phyloP scores from a whole-genome alignment of 805 yeast genomes.

The Yarrowia porcina region DNA sequence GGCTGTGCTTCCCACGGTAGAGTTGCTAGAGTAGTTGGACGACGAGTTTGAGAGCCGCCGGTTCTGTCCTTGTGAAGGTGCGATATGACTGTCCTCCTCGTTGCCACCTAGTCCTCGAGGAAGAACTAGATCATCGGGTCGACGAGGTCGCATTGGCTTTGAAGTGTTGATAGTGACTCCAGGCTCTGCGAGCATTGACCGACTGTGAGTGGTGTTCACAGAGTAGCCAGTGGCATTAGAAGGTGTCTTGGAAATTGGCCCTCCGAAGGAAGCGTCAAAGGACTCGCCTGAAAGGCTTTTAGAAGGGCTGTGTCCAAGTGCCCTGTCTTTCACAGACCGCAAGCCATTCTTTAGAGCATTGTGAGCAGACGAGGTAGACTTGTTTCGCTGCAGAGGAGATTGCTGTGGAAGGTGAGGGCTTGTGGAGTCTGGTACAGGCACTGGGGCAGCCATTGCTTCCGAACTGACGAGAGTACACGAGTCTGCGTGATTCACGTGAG shows the following conservation, averaged over 20 bases:
- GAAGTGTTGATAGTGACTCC: constrained; percentile 1
- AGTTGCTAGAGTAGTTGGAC: constrained; percentile 18
- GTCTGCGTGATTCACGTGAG: neutral
- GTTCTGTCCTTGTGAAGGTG: neutral
- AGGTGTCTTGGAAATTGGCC: neutral
- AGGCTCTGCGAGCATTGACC: neutral
- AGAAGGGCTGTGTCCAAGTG: neutral
- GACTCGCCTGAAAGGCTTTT: constrained; percentile 9
- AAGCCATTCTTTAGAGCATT: neutral
- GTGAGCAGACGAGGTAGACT: neutral
- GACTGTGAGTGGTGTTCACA: constrained; percentile 1
- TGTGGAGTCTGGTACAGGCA: neutral
- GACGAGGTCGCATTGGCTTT: constrained; percentile 19
- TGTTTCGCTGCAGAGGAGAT: neutral
- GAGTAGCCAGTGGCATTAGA: constrained; percentile 11
- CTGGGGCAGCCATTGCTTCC: neutral
- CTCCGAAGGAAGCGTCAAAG: neutral
- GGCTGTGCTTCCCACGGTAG: constrained; percentile 5
- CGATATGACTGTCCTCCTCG: neutral
- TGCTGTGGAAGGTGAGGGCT: neutral
- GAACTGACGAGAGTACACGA: neutral
- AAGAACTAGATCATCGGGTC: neutral
- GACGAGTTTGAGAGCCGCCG: constrained; percentile 12
- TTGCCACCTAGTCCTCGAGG: neutral
- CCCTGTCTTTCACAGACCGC: neutral